Conservation (phyloP, 2,329 filamentous ascomycete species). For the Alternaria sp. region DNA sequence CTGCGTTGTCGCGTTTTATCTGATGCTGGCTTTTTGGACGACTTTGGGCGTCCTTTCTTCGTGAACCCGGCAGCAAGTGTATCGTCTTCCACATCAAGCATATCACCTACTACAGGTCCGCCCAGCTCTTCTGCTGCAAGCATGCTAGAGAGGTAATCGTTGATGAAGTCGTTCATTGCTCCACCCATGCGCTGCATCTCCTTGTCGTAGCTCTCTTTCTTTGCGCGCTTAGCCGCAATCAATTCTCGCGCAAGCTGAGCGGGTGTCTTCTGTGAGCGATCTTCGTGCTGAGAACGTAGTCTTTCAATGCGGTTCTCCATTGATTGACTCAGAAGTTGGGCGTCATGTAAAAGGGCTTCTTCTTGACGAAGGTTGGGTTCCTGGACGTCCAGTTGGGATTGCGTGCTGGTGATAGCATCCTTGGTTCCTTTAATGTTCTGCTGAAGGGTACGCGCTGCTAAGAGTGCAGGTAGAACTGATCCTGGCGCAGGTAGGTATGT, state of each 20-base stretch:
- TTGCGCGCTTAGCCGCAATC: constrained; percentile 67
- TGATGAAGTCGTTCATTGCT: constrained; percentile 74
- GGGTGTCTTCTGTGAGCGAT: constrained; percentile 66
- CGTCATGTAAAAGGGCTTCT: constrained; percentile 59
- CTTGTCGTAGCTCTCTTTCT: constrained; percentile 67
- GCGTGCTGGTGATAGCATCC: constrained; percentile 61
- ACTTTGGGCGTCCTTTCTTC: constrained; percentile 56
- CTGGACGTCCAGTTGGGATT: constrained; percentile 51
- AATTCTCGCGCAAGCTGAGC: constrained; percentile 70
- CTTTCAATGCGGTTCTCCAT: constrained; percentile 67
- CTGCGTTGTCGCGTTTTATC: constrained; percentile 56
- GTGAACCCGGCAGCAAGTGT: constrained; percentile 64
- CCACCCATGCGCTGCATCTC: constrained; percentile 70
- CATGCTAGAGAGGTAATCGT: constrained; percentile 75
- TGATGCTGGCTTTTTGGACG: constrained; percentile 49
- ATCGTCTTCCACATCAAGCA: constrained; percentile 70
- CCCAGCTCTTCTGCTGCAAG: constrained; percentile 85
- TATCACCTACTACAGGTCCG: constrained; percentile 81
- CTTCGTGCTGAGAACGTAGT: constrained; percentile 66
- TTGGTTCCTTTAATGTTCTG: constrained; percentile 72
- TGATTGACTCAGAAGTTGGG: constrained; percentile 56
- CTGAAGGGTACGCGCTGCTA: constrained; percentile 75
- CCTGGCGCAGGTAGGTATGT: constrained; percentile 72
- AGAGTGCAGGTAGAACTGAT: constrained; percentile 74
- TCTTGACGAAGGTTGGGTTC: constrained; percentile 56